Conservation (phyloP, 495 filamentous ascomycete species). For the Penicillium angulare region DNA sequence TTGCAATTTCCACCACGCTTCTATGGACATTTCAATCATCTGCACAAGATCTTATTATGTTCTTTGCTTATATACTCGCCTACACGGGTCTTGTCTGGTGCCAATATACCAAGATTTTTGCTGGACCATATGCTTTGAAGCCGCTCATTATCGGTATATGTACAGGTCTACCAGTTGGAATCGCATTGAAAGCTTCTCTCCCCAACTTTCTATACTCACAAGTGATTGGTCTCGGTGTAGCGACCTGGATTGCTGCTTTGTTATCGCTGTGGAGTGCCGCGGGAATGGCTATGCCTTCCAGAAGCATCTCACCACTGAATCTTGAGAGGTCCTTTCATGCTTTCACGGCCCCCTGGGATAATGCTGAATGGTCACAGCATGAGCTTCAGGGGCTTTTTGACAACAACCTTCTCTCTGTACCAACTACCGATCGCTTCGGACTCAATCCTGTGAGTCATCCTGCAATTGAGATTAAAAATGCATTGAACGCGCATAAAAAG, state of each 20-base stretch:
- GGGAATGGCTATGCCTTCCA: slow-evolving; percentile 45
- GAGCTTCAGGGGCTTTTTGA: slow-evolving; percentile 51
- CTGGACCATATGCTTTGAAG: slow-evolving; percentile 52
- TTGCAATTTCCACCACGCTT: slow-evolving; percentile 48
- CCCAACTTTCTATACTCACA: slow-evolving; percentile 45
- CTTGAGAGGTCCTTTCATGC: slow-evolving; percentile 42
- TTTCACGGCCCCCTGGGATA: slow-evolving; percentile 44
- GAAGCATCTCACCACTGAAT: slow-evolving; percentile 37
- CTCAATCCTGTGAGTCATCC: slow-evolving; percentile 42
- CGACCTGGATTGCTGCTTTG: slow-evolving; percentile 55
- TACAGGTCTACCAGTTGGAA: slow-evolving; percentile 49
- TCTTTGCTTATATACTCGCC: slow-evolving; percentile 50
- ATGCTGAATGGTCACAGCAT: slow-evolving; percentile 50
- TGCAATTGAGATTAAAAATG: slow-evolving; percentile 47
- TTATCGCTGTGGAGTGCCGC: slow-evolving; percentile 46
- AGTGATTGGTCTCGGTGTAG: slow-evolving; percentile 49
- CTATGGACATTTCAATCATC: slow-evolving; percentile 53
- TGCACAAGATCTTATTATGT: slow-evolving; percentile 46
- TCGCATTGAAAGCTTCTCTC: slow-evolving; percentile 35
- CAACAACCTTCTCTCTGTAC: slow-evolving; percentile 24
- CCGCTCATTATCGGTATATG: slow-evolving; percentile 46
- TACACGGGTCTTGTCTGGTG: slow-evolving; percentile 61
- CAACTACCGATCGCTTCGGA: slow-evolving; percentile 31
- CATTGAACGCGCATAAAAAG: slow-evolving; percentile 34
- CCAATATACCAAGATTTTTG: slow-evolving; percentile 61